Base-by-base conservation (phyloP, 2,329 filamentous ascomycete species). In the Colletotrichum spinosum region DNA sequence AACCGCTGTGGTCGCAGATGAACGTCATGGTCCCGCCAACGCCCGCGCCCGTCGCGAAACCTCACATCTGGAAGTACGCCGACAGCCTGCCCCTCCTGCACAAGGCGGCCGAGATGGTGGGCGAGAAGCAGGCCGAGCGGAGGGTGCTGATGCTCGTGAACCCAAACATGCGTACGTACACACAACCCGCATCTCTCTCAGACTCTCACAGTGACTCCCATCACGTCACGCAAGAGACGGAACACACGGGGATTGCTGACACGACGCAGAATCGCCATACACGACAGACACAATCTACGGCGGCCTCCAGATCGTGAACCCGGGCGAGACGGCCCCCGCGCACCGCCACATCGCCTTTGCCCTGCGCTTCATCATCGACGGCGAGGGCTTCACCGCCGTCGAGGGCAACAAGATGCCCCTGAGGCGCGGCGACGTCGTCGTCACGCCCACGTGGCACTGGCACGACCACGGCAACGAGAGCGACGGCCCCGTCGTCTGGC, bases 391-490 rank as follows among this genome's bases (percentile, higher is more conserved):
- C 70, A 88, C 86, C 0, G 84, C 86, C 1, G 83, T 88, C 0
- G 83, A 86, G 54, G 85, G 86, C 6, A 74, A 78, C 46, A 81
- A 84, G 58, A 83, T 88, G 68, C 73, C 76, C 2, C 83, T 88
- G 72, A 70, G 77, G 17, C 77, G 80, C 2, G 85, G 85, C 8
- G 86, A 88, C 67, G 83, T 88, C 1, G 84, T 88, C 12, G 73
- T 88, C 1, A 88, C 86, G 0, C 86, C 85, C 0, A 82, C 79
- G 0, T 88, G 86, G 86, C 83, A 86, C 70, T 88, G 83, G 80
- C 86, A 87, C 65, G 86, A 88, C 65, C 86, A 88, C 61, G 86
- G 86, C 3, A 88, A 88, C 52, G 84, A 88, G 61, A 82, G 84
- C 8, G 76, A 77, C 1, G 78, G 77, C 1, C 84, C 84, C 0